Percentiles rank a stretch among this genome's conserved stretches.
Conservation (phyloP, 441 rosid species). For the Brassica hybrid region DNA sequence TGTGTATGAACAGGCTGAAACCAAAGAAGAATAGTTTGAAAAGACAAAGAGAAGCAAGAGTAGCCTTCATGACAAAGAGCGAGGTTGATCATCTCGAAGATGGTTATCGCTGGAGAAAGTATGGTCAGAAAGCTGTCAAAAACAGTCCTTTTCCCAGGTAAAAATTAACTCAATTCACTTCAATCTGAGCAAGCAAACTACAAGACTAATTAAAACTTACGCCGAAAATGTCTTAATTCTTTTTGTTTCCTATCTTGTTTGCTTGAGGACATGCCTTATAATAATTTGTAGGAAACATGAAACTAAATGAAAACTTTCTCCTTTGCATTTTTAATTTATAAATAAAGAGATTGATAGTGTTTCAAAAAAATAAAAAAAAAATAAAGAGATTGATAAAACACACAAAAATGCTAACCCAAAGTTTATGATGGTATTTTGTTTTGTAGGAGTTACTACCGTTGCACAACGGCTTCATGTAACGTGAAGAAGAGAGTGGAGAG, state of each 20-base stretch:
- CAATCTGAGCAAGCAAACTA: too few species aligned
- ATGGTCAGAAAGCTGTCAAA: constrained; percentile 86
- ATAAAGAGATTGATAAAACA: too few species aligned
- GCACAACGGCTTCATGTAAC: constrained; percentile 72
- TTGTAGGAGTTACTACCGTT: constrained; percentile 81
- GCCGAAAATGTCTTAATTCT: too few species aligned
- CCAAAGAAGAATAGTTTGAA: constrained; percentile 62
- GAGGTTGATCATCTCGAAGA: constrained; percentile 86
- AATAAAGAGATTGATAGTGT: too few species aligned
- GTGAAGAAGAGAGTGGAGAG: constrained; percentile 85
- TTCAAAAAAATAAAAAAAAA: too few species aligned
- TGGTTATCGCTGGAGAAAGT: constrained; percentile 86
- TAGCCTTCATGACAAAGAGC: constrained; percentile 84
- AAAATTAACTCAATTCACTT: too few species aligned
- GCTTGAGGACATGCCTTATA: too few species aligned
- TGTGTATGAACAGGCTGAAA: constrained; percentile 43
- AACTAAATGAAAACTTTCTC: too few species aligned
- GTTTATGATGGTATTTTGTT: constrained; percentile 18
- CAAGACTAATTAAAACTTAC: too few species aligned
- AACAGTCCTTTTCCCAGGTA: constrained; percentile 79
- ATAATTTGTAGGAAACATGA: too few species aligned
- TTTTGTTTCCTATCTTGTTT: too few species aligned
- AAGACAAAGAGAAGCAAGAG: constrained; percentile 75
- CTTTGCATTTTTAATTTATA: too few species aligned
- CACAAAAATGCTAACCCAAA: neutral